phyloP scores from a whole-genome alignment of 345 rosid genomes.

The Eucalyptus pauciflora region DNA sequence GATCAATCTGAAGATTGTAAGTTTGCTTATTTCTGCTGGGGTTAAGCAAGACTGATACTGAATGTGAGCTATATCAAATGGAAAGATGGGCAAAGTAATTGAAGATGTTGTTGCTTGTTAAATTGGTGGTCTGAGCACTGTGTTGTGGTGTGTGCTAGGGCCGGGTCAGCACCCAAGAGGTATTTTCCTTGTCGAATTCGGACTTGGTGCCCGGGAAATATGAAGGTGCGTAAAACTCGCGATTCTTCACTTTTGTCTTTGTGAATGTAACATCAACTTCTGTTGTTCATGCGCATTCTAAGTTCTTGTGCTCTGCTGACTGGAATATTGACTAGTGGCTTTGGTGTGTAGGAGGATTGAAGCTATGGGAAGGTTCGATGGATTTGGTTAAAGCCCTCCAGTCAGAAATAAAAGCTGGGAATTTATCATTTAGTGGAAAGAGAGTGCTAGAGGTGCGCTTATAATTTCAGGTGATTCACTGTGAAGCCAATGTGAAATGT shows the following conservation, averaged over 20 bases:
- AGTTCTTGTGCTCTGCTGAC: not conserved
- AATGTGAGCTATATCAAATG: not conserved
- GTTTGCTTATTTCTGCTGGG: not conserved
- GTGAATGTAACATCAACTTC: not conserved
- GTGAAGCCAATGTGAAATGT: not conserved
- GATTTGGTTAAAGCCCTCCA: constrained; percentile 81
- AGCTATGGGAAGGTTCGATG: constrained; percentile 95
- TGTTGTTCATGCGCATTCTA: not conserved
- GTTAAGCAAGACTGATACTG: not conserved
- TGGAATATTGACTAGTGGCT: not conserved
- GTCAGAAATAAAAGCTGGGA: constrained; percentile 35
- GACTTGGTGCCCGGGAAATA: constrained; percentile 92
- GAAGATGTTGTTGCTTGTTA: not conserved
- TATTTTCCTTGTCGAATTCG: constrained; percentile 73
- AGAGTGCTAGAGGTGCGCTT: constrained; percentile 71
- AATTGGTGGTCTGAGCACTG: not conserved
- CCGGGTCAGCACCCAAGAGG: constrained; percentile 76
- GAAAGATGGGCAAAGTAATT: not conserved
- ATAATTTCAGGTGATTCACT: constrained; percentile 10
- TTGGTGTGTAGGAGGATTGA: constrained; percentile 60
- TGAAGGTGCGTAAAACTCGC: constrained; percentile 38
- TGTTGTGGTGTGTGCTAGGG: constrained; percentile 30
- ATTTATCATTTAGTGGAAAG: constrained; percentile 46
- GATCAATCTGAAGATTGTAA: not conserved
- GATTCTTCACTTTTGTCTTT: not conserved